A percentile compares a stretch with the other conserved stretches of the same genome.
phyloP scores from a whole-genome alignment of 208 protist species.

The Vickermania ingenoplastis region DNA sequence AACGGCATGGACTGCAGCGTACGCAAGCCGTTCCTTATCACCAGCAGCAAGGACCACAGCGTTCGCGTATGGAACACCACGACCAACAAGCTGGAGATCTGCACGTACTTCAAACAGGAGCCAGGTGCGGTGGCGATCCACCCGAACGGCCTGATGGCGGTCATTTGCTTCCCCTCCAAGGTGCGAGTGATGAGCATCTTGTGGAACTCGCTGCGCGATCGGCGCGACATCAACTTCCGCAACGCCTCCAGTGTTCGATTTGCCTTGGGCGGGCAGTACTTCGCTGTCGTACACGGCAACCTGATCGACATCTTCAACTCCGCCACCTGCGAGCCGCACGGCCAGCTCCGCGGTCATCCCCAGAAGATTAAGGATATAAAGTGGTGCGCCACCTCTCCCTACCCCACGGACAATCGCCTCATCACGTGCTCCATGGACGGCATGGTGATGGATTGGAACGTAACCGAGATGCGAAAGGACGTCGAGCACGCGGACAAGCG shows the following conservation, averaged over 20 bases:
- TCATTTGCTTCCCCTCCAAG: slow-evolving; percentile 92
- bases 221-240: slow-evolving; percentile 83
- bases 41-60: slow-evolving; percentile 85
- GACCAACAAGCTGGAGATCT: slow-evolving; percentile 81
- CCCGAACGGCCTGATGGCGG: slow-evolving; percentile 89
- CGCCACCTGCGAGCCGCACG: slow-evolving; percentile 87
- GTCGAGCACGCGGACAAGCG: slow-evolving; percentile 87
- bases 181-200: slow-evolving; percentile 92
- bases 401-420: slow-evolving; percentile 87
- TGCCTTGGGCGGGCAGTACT: slow-evolving; percentile 90
- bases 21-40: slow-evolving; percentile 92
- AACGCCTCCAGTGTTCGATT: slow-evolving; percentile 85
- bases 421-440: slow-evolving; percentile 90
- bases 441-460: slow-evolving; percentile 91
- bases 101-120: slow-evolving; percentile 77
- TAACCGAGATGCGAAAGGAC: slow-evolving; percentile 76
- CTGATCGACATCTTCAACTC: slow-evolving; percentile 91
- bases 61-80: slow-evolving; percentile 94
- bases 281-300: slow-evolving; percentile 90
- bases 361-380: slow-evolving; percentile 81
- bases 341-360: slow-evolving; percentile 89
- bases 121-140: slow-evolving; percentile 89
- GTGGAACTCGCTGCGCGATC: slow-evolving; percentile 86
- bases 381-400: slow-evolving; percentile 74
- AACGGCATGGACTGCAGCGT: slow-evolving; percentile 90